Base-by-base conservation (phyloP, 352 stramenopile genomes). In the Globisporangium acanthophoron region DNA sequence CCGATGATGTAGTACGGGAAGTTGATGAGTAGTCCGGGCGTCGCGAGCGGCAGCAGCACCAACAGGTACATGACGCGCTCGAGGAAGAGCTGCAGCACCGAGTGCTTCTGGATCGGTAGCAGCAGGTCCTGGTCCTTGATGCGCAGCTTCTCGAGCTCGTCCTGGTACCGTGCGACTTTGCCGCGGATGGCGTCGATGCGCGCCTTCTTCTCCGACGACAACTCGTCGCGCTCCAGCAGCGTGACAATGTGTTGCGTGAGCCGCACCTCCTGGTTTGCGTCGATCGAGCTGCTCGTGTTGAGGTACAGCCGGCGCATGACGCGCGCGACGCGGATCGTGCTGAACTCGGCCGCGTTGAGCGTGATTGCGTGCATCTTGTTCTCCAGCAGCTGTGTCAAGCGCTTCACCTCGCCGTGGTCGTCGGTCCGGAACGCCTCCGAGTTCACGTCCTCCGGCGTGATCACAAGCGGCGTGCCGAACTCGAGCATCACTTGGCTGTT, bases 1-100 rank as follows among this genome's bases (percentile, higher is more conserved):
- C 78, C 82, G 44, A 92, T 73, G 63, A 92, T 87, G 56, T 90
- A 92, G 58, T 89, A 90, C 0, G 82, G 82, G 7, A 87, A 74
- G 68, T 90, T 85, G 20, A 92, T 70, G 58, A 90, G 67, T 54
- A 92, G 56, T 1, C 77, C 79, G 0, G 82, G 79, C 20, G 72
- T 87, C 1, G 74, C 81, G n/a, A 92, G 58, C 21, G 82, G 79
- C 18, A 92, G 50, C 33, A 92, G 61, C 56, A 92, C 78, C 6
- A 90, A 45, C 47, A 92, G 52, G 52, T 85, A 92, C 54, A 88
- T 2, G 8, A 81, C 70, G 44, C 82, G 76, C 57, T 87, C 82
- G 16, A 90, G 58, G 46, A 89, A 89, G 29, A 90, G 50, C 47
- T 86, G 56, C 41, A 87, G 35, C 7, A 87, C 67, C 48, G 82